These are phyloP conservation scores for Penicillium goetzii DNA, from an alignment of 495 filamentous ascomycete genomes.

Conservation along the genomic window DNA sequence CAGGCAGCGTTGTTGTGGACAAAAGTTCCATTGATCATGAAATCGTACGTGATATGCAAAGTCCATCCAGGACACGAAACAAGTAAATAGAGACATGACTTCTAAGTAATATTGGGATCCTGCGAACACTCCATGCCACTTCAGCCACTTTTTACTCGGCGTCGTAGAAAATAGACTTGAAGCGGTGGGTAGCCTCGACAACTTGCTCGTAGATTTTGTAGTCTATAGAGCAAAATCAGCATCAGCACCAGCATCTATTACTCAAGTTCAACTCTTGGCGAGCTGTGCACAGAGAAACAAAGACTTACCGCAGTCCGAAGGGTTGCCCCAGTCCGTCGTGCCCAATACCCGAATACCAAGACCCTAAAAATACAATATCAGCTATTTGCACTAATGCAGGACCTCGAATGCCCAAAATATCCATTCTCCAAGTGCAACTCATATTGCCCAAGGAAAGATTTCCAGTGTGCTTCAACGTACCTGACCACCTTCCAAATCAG, in stretches of 20 bases:
- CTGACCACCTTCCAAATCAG: constrained; percentile 53
- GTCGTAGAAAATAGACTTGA: constrained; percentile 79
- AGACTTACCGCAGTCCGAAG: constrained; percentile 43
- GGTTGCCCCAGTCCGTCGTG: constrained; percentile 76
- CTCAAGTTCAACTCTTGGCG: background rate
- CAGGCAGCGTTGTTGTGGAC: background rate
- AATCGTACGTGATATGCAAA: constrained; percentile 25
- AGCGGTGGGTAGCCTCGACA: constrained; percentile 85
- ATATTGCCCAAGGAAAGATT: background rate
- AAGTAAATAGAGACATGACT: background rate
- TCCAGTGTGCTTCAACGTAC: constrained; percentile 20
- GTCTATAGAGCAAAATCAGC: constrained; percentile 57
- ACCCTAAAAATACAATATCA: constrained; percentile 48
- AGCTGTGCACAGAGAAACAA: constrained; percentile 2
- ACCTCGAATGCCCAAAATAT: background rate
- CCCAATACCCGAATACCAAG: constrained; percentile 74
- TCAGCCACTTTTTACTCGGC: constrained; percentile 26
- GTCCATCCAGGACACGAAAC: background rate
- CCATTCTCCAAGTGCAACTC: background rate
- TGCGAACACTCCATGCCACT: background rate
- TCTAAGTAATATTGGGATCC: background rate
- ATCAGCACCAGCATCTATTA: background rate
- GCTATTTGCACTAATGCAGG: background rate
- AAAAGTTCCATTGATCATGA: constrained; percentile 25
- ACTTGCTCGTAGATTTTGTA: constrained; percentile 78